A percentile compares a stretch with the other conserved stretches of the same genome.
Evolutionary conservation across 768 basidiomycete species (phyloP).

Genomic region (Crucibulum laeve): DNA sequence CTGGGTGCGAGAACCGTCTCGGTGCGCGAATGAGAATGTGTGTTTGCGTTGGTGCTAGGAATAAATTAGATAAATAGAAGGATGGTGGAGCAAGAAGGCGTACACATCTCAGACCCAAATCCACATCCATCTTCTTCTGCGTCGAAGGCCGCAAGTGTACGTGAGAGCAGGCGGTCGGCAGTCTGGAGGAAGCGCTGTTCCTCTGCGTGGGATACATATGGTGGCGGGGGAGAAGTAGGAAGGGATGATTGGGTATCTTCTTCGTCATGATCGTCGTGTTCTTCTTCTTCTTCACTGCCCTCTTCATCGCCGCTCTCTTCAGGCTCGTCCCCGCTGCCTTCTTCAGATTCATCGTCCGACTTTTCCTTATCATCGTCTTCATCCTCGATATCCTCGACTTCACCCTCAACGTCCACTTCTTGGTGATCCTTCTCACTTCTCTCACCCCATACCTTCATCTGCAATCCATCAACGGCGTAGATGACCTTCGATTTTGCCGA

Average conservation of each 20-base stretch:
- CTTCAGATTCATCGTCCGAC: slow-evolving; percentile 14
- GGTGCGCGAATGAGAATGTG: slow-evolving; percentile 43
- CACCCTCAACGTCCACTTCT: slow-evolving; percentile 3
- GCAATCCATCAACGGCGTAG: slow-evolving; percentile 61
- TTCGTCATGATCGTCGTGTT: slow-evolving; percentile 6
- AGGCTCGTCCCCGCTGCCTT: slow-evolving; percentile 13
- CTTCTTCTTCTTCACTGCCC: slow-evolving; percentile 4
- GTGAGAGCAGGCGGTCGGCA: slow-evolving; percentile 30
- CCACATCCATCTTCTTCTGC: slow-evolving; percentile 22
- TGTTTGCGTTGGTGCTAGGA: slow-evolving; percentile 39
- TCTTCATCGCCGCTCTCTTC: slow-evolving; percentile 7
- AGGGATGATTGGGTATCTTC: neutral
- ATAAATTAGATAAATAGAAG: neutral
- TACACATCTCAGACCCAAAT: slow-evolving; percentile 31
- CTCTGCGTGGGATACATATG: slow-evolving; percentile 18
- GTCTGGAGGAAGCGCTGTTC: slow-evolving; percentile 25
- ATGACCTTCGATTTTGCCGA: slow-evolving; percentile 59
- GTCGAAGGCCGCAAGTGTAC: slow-evolving; percentile 29
- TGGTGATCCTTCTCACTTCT: slow-evolving; percentile 18
- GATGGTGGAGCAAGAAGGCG: neutral
- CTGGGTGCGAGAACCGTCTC: slow-evolving; percentile 39
- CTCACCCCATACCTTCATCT: slow-evolving; percentile 39
- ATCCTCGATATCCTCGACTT: slow-evolving; percentile 8
- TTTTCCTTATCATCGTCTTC: slow-evolving; percentile 13
- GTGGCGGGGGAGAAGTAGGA: slow-evolving; percentile 7